Base-by-base conservation (phyloP, 331 rosid species). In the Quercus phellos region DNA sequence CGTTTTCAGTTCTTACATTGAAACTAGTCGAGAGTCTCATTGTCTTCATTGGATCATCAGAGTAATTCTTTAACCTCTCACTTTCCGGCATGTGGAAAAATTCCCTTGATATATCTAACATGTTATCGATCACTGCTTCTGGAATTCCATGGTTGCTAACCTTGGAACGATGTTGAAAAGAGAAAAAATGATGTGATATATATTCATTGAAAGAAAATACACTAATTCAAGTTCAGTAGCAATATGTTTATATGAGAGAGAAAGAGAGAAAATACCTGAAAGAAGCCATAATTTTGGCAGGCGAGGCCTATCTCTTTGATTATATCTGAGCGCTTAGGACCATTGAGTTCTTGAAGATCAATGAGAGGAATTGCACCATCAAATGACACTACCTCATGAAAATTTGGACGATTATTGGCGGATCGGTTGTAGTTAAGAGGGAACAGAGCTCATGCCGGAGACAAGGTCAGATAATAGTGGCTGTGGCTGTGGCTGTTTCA, bases 11-110 rank as follows among this genome's bases (percentile, higher is more conserved):
- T 71, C 81, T 89, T 8, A 94, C 82, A 34, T 94, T 94, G 80
- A 94, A 94, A 80, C 97, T 92, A 0, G 98, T 94, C 2, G 98
- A 94, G 3, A 94, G 91, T 72, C 96, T 88, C 2, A 86, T 94
- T 27, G 93, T 79, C 80, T 88, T 94, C 4, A 76, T 51, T 3
- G 96, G 87, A 70, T 92, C 94, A 21, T 92, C 91, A 4, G 92
- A 92, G 84, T 92, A 94, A 38, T 12, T 92, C 80, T 90, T 92
- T 79, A 92, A 0, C 70, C 97, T 88, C 79, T 94, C 98, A 6
- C 84, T 78, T 86, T 90, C 93, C 3, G 93, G 92, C 58, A 89
- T 16, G 13, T 8, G 12, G 79, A 94, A 94, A 78, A 92, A 94
- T 59, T 85, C 93, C 68, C 83, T 84, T 4, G 92, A 83, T 71